A percentile compares a stretch with the other conserved stretches of the same genome.
phyloP scores from a whole-genome alignment of 768 basidiomycete genomes.

The Cyclocybe cylindracea region DNA sequence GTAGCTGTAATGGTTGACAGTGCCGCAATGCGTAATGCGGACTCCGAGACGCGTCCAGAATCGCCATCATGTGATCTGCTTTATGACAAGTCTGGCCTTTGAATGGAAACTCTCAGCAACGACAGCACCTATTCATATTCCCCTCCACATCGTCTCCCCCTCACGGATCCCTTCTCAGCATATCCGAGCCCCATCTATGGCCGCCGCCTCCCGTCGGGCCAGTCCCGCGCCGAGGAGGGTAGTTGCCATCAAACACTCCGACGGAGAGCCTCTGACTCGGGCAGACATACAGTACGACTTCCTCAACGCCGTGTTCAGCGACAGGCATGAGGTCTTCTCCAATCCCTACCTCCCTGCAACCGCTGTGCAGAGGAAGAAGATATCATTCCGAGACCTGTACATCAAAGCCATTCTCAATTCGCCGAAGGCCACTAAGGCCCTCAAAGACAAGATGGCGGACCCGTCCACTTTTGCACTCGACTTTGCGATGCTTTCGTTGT shows the following conservation, averaged over 20 bases:
- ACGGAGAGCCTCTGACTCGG: constrained; percentile 68
- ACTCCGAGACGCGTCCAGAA: not conserved
- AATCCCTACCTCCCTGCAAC: constrained; percentile 35
- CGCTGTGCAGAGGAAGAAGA: constrained; percentile 25
- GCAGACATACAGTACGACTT: constrained; percentile 79
- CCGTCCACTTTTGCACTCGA: constrained; percentile 59
- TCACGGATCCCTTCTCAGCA: not conserved
- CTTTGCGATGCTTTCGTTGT: constrained; percentile 72
- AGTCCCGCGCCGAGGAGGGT: constrained; percentile 44
- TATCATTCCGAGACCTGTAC: constrained; percentile 67
- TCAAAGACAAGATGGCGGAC: constrained; percentile 73
- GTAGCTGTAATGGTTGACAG: too few species aligned
- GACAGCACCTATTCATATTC: not conserved
- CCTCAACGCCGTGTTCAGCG: constrained; percentile 73
- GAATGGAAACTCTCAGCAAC: not conserved
- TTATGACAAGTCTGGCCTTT: constrained; percentile 6
- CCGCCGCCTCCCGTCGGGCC: constrained; percentile 35
- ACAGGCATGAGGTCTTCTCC: constrained; percentile 58
- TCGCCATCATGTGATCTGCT: constrained; percentile 24
- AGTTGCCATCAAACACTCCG: constrained; percentile 51
- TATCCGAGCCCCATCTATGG: constrained; percentile 13
- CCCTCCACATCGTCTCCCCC: not conserved
- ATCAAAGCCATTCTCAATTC: constrained; percentile 53
- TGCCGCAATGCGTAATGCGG: too few species aligned
- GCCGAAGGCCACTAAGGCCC: constrained; percentile 65